Evolutionary conservation across 1,139 yeast species (phyloP), one percentile per base, ranked within the genome.

Genomic region (Candida tetrigidarum): DNA sequence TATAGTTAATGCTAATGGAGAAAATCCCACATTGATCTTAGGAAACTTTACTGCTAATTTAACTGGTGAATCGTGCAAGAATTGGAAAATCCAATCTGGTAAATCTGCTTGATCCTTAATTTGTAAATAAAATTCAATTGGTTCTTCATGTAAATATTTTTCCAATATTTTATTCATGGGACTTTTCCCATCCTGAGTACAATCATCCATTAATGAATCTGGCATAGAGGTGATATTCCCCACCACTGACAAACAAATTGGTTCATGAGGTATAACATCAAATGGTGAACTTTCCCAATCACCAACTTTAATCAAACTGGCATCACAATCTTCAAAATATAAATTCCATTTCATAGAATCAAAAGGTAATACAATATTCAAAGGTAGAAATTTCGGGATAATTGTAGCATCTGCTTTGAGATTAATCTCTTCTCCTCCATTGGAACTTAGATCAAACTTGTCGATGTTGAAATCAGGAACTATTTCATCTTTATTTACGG

Each of bases 331-430:
- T 23, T 55, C 52, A 5, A 69, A 42, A 11, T 57, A 51, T 3
- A 69, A 39, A 40, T 61, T 59, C 72, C 72, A 66, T 33, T 57
- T 53, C 12, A 67, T 57, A 2, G 68, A 38, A 2, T 47, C 44
- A 14, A 62, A 51, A 2, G 50, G 47, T n/a, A 66, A 37, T 1
- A 67, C 65, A 11, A 55, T 51, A 5, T 49, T 50, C 11, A 38
- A 30, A 4, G 36, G 35, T 16, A 38, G 11, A 6, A 28, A 11
- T 23, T 22, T 30, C 8, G 32, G 20, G 10, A 29, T 30, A 9
- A 38, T 29, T 5, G 36, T 20, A 3, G 41, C 41, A 30, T 38
- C 29, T 11, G 29, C 36, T 6, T 29, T 12, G 5, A 38, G 29
- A 16, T 38, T 38, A 9, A 38, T 38, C 18, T 32, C 40, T 19